These are phyloP conservation scores for Coccomyxa sp. DNA, from an alignment of 139 green algal genomes.

Conservation along the genomic window DNA sequence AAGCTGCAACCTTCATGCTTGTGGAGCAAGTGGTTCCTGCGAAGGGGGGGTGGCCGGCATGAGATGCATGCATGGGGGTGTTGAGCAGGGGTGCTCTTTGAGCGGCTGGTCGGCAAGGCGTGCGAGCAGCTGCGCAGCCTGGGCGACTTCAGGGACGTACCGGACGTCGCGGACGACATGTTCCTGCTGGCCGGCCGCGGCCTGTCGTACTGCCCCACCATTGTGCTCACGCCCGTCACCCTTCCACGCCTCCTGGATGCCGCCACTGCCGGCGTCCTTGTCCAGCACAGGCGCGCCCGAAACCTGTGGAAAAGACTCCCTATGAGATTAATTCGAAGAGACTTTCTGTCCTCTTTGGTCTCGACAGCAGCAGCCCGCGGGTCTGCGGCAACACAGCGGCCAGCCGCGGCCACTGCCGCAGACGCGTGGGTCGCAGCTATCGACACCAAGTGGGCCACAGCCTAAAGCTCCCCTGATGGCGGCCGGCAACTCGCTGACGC, in stretches of 20 bases:
- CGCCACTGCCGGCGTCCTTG: slow-evolving; percentile 34
- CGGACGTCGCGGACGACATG: slow-evolving; percentile 76
- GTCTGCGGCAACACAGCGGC: background rate
- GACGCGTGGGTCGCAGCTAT: background rate
- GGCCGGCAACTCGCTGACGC: too few relatives aligned
- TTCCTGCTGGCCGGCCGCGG: slow-evolving; percentile 68
- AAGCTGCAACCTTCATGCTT: background rate
- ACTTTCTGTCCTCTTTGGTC: too few relatives aligned
- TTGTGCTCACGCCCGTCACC: slow-evolving; percentile 44
- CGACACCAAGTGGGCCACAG: background rate
- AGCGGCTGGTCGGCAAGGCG: slow-evolving; percentile 36
- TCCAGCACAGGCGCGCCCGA: slow-evolving; percentile 30
- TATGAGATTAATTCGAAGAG: too few relatives aligned
- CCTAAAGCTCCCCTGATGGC: too few relatives aligned
- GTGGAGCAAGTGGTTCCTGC: background rate
- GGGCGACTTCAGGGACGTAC: slow-evolving; percentile 32
- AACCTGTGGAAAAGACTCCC: background rate
- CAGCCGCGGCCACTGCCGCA: background rate
- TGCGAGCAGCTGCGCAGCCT: slow-evolving; percentile 37
- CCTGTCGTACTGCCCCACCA: slow-evolving; percentile 58
- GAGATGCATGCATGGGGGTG: background rate
- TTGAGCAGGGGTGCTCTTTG: slow-evolving; percentile 44
- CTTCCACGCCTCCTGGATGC: slow-evolving; percentile 57
- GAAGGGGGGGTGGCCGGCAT: background rate
- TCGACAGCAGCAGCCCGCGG: background rate